Evolutionary conservation across 1,284 basidiomycete genomes (phyloP), one percentile per base, ranked within the genome.

Genomic region (Heterobasidion parviporum): DNA sequence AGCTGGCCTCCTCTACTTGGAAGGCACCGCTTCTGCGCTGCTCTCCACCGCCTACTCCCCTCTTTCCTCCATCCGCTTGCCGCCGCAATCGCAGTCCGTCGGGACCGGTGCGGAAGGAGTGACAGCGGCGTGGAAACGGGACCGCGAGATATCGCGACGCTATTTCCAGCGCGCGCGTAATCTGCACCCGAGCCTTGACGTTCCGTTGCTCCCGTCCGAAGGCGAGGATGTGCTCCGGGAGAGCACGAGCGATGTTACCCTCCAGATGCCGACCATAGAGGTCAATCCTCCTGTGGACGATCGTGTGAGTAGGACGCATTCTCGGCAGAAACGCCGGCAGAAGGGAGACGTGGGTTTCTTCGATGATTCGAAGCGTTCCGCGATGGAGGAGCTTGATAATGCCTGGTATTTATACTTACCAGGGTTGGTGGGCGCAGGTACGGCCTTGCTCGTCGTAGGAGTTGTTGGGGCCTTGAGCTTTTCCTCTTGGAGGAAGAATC

Each of bases 341-440:
- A 53, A 75, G 59, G 73, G 70, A 56, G 70, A 67, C 49, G 68
- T 71, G 35, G 74, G 75, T 57, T 65, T 55, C 15, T 43, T 54
- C 35, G 56, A 56, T 7, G 48, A 54, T 15, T 56, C 63, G 43
- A 54, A 59, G 45, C 50, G 57, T 43, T 55, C 57, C 26, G 54
- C 53, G 35, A 66, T 64, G 53, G 79, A 80, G 20, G 81, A 82
- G 35, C 72, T 85, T 36, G 85, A 87, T 56, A 79, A 74, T 69
- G 77, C 85, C 33, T 90, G 87, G 87, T 89, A 88, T 63, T 63
- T 89, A 55, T 87, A 87, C 60, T 71, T 90, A 45, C 88, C 88
- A 3, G 81, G 85, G 20, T 68, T 90, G 58, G 80, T 90, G 2
- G 88, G 87, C 20, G 88, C 87, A 35, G 88, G 88, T 10, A 89